Evolutionary conservation across 2,329 filamentous ascomycete genomes (phyloP), one percentile per base, ranked within the genome.

Genomic region (Aulographum hederae): DNA sequence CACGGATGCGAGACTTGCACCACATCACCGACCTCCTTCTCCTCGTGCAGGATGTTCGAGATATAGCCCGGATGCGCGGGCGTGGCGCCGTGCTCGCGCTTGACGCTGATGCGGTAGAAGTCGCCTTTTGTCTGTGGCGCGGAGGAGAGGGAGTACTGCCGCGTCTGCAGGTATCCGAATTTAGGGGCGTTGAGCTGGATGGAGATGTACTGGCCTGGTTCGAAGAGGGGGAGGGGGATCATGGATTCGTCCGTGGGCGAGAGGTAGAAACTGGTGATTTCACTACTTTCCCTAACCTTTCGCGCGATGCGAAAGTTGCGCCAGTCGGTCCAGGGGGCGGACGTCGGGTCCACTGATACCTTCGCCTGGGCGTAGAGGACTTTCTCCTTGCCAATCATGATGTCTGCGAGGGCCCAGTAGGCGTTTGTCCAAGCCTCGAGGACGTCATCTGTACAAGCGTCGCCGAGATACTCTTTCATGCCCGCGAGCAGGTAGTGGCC

Each of bases 101-200:
- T 80, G 34, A 84, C 64, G 31, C 66, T 77, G 52, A 82, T 73
- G 18, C 78, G 68, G 51, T 78, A 78, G 51, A 71, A 65, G 21
- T 8, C 8, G 15, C 16, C 12, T 31, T 68, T 60, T 6, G 62
- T 53, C 2, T 58, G 57, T 2, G 72, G 74, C 31, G 67, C 61
- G 39, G 80, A 74, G 43, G 68, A 76, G 37, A 84, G 61, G 17
- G 73, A 78, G 53, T 81, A 84, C 50, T 82, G 78, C 19, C 77
- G 61, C 13, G 69, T 63, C 50, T 84, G 78, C 39, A 61, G 53
- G 46, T 70, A 61, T n/a, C 67, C 65, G 15, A 77, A 60, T 30
- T 58, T 55, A 1, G 68, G 65, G 0, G 78, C 62, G 31, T 63
- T 57, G 5, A 73, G 49, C 31, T 14, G 64, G 29, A 81, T 53